Evolutionary conservation across 1,284 basidiomycete species (phyloP), one percentile per base, ranked within the genome.

Genomic region (Lentinus polychrous): DNA sequence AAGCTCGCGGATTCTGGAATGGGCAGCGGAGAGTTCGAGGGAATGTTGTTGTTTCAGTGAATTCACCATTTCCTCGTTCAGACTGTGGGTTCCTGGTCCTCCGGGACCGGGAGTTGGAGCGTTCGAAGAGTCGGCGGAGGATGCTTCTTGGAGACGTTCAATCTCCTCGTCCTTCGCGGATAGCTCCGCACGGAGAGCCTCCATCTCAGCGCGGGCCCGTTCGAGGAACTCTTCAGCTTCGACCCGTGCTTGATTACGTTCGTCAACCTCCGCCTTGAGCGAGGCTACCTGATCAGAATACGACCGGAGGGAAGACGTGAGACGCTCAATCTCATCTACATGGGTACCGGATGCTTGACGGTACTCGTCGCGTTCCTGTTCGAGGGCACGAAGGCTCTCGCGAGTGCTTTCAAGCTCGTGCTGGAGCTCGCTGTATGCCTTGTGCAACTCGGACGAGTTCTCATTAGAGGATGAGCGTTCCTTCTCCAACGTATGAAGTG

Each of bases 21-120:
- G 83, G 11, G 88, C 78, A 12, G 79, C 71, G 38, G 90, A 93
- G 2, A 92, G 69, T 54, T 91, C 90, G 45, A 94, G 76, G 7
- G 76, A 72, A 57, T 90, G 86, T 53, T 86, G 82, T 55, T 87
- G 83, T 55, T 75, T 73, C 27, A 83, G 63, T 15, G 83, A 78
- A 50, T 76, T 74, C 23, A 88, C 64, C 67, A 90, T 75, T 65
- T 90, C 88, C 56, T 77, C 75, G 65, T 84, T 80, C 31, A 89
- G 72, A 48, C 76, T 76, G 39, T 71, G 72, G 24, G 71, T 60
- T 11, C 61, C 58, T 36, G 71, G 65, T 8, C 62, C 57, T 35
- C 60, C 59, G 0, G 62, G 53, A 2, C 68, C 65, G 20, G 64
- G 64, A 27, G 67, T 63, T 22, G 66, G 46, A 37, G 51, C 62